Evolutionary conservation across 306 rosid genomes (phyloP).

Genomic region (Bauhinia variegata): DNA sequence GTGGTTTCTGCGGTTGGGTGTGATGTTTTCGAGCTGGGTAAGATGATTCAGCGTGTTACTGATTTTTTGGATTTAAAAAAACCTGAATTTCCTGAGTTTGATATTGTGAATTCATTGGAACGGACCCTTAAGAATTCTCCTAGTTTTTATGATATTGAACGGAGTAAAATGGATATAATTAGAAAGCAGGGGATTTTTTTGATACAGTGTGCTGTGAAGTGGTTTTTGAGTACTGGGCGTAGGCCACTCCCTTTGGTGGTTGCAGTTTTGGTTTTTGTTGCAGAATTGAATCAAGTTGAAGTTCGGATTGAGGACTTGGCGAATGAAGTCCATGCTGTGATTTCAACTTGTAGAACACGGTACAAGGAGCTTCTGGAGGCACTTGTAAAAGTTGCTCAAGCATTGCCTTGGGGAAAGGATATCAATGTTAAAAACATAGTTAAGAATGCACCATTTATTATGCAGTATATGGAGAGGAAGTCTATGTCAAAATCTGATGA

Average conservation of each 20-base stretch:
- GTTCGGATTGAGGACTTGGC: slow-evolving; percentile 58
- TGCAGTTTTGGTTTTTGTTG: slow-evolving; percentile 69
- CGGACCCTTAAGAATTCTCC: slow-evolving; percentile 48
- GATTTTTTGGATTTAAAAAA: slow-evolving; percentile 54
- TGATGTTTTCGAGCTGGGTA: slow-evolving; percentile 63
- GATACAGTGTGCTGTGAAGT: slow-evolving; percentile 69
- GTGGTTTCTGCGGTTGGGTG: slow-evolving; percentile 49
- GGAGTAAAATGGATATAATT: slow-evolving; percentile 46
- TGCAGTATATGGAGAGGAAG: slow-evolving; percentile 78
- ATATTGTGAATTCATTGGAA: slow-evolving; percentile 57
- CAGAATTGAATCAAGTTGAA: slow-evolving; percentile 57
- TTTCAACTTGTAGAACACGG: slow-evolving; percentile 61
- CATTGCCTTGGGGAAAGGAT: slow-evolving; percentile 88
- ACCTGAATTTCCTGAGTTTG: slow-evolving; percentile 57
- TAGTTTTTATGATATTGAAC: slow-evolving; percentile 28
- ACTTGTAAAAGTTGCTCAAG: slow-evolving; percentile 74
- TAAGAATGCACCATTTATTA: slow-evolving; percentile 62
- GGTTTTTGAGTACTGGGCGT: slow-evolving; percentile 80
- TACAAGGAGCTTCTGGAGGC: slow-evolving; percentile 65
- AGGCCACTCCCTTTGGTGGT: slow-evolving; percentile 74
- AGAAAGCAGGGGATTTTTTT: slow-evolving; percentile 67
- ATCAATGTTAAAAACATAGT: slow-evolving; percentile 62
- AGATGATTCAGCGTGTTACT: slow-evolving; percentile 61
- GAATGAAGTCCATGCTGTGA: slow-evolving; percentile 55
- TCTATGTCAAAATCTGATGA: slow-evolving; percentile 50